phyloP scores from a whole-genome alignment of 208 protist genomes.

The Porcisia deanei region DNA sequence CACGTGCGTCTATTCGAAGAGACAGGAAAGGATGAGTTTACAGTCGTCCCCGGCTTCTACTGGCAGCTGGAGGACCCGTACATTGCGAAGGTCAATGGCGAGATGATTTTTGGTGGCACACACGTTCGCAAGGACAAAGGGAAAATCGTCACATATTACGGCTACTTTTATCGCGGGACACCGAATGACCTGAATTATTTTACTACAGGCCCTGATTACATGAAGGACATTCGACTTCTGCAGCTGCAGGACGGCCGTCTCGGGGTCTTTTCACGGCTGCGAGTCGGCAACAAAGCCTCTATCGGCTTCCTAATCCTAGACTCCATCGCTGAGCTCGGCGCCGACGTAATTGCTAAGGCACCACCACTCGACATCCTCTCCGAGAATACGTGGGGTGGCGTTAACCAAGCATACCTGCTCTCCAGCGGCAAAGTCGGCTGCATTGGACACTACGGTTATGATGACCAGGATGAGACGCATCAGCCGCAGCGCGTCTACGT shows the following conservation, averaged over 20 bases:
- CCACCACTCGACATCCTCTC: constrained; percentile 28
- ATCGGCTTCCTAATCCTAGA: constrained; percentile 45
- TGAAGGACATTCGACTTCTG: constrained; percentile 55
- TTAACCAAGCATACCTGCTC: constrained; percentile 54
- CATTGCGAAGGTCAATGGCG: constrained; percentile 28
- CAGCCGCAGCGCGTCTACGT: constrained; percentile 37
- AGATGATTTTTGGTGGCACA: constrained; percentile 51
- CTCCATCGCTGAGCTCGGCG: constrained; percentile 27
- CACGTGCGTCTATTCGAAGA: constrained; percentile 55
- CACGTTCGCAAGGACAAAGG: constrained; percentile 36
- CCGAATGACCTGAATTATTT: constrained; percentile 34
- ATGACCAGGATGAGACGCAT: constrained; percentile 15
- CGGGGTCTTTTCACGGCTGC: constrained; percentile 40
- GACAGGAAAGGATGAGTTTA: constrained; percentile 53
- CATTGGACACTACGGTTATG: constrained; percentile 49
- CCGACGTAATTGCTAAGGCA: constrained; percentile 19
- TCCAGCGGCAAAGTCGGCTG: constrained; percentile 47
- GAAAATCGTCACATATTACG: constrained; percentile 33
- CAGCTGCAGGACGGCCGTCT: constrained; percentile 35
- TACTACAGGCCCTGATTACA: constrained; percentile 41
- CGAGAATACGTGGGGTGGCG: constrained; percentile 42
- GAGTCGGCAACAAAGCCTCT: constrained; percentile 14
- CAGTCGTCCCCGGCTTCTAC: constrained; percentile 26
- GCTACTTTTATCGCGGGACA: constrained; percentile 42
- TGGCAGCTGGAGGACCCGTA: constrained; percentile 46